These are phyloP conservation scores for Candida ulmi DNA, from an alignment of 805 yeast genomes.

Conservation along the genomic window DNA sequence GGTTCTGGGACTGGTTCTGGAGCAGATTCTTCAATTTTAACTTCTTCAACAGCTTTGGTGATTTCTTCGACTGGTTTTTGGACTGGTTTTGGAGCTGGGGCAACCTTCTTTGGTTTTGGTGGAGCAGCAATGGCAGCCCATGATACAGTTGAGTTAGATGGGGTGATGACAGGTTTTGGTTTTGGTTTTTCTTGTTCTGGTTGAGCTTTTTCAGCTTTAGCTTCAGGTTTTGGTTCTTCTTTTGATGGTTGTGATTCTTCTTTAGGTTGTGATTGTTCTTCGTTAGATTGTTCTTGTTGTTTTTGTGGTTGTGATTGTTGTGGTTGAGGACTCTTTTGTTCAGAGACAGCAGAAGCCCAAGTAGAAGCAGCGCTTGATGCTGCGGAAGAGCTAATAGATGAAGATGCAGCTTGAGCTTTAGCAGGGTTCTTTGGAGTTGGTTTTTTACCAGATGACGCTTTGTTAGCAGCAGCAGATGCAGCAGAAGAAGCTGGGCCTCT, in stretches of 20 bases:
- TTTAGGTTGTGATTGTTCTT: conserved; percentile 6
- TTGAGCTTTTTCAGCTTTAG: conserved; percentile 10
- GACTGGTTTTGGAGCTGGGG: conserved; percentile 19
- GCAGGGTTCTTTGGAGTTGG: conserved; percentile 13
- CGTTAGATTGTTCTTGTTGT: conserved; percentile 8
- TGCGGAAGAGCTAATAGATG: conserved; percentile 11
- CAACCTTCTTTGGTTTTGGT: conserved; percentile 23
- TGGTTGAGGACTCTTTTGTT: conserved; percentile 20
- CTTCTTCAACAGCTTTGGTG: conserved; percentile 13
- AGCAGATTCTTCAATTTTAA: conserved; percentile 10
- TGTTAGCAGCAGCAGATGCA: conserved; percentile 7
- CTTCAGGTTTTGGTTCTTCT: conserved; percentile 3
- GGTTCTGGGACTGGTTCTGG: conserved; percentile 12
- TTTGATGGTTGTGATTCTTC: conserved; percentile 9
- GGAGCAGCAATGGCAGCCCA: conserved; percentile 74
- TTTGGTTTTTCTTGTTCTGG: conserved; percentile 7
- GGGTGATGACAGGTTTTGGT: conserved; percentile 15
- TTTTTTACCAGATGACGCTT: conserved; percentile 4
- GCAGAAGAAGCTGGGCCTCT: conserved; percentile 13
- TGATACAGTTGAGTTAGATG: conserved; percentile 33
- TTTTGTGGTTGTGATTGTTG: conserved; percentile 8
- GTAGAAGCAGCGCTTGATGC: conserved; percentile 19
- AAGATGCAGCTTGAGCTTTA: conserved; percentile 5
- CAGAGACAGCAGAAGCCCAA: conserved; percentile 24
- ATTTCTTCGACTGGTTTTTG: conserved; percentile 28